phyloP scores from a whole-genome alignment of 1,284 basidiomycete genomes.

The Jaminaea rosea region DNA sequence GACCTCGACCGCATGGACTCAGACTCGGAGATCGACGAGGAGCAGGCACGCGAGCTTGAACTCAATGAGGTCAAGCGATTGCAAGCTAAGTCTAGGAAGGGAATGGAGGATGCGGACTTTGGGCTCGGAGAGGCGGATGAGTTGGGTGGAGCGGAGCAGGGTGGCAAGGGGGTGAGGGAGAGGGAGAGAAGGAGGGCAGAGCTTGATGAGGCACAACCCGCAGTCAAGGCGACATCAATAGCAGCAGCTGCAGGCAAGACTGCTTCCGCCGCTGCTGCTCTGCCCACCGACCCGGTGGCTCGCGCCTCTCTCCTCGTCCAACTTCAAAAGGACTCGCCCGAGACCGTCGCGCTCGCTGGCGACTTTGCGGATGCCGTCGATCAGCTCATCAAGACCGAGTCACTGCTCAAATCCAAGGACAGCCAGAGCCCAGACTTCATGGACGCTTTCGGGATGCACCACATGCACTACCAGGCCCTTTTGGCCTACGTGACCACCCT shows the following conservation, averaged over 20 bases:
- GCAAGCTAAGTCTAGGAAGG: slow-evolving; percentile 66
- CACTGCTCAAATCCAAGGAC: slow-evolving; percentile 47
- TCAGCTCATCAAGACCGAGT: slow-evolving; percentile 51
- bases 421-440: slow-evolving; percentile 44
- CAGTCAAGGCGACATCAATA: background rate
- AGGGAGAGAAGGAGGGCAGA: slow-evolving; percentile 27
- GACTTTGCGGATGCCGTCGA: slow-evolving; percentile 52
- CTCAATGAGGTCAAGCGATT: slow-evolving; percentile 75
- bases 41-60: slow-evolving; percentile 56
- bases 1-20: slow-evolving; percentile 37
- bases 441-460: slow-evolving; percentile 5
- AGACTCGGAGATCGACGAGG: slow-evolving; percentile 48
- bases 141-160: slow-evolving; percentile 20
- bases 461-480: slow-evolving; percentile 56
- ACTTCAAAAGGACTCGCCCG: slow-evolving; percentile 69
- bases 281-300: slow-evolving; percentile 10
- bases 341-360: slow-evolving; percentile 55
- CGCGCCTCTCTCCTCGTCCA: slow-evolving; percentile 61
- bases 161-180: slow-evolving; percentile 24
- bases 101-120: slow-evolving; percentile 70
- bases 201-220: slow-evolving; percentile 13
- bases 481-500: slow-evolving; percentile 82
- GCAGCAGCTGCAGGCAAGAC: background rate
- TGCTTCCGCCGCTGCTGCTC: slow-evolving; percentile 3
- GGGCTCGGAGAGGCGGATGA: slow-evolving; percentile 61